Conservation (phyloP, 768 basidiomycete genomes). For the Lepiota venenata region DNA sequence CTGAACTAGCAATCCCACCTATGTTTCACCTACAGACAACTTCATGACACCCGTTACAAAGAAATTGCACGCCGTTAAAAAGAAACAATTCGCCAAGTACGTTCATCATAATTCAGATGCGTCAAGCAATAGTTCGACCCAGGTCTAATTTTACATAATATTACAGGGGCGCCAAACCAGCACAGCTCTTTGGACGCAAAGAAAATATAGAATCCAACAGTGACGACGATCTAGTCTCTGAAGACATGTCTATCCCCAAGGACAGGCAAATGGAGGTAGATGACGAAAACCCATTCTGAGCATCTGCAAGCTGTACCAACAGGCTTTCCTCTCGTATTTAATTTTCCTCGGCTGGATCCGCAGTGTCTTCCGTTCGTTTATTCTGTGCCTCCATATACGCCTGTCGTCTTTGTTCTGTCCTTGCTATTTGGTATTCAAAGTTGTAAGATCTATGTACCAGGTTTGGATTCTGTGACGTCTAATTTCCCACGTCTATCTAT, state of each 20-base stretch:
- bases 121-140: conserved; percentile 3
- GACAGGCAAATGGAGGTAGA: conserved; percentile 39
- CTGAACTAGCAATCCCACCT: conserved; percentile 71
- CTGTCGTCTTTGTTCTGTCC: conserved; percentile 7
- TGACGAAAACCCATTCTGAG: conserved; percentile 74
- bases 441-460: conserved; percentile 23
- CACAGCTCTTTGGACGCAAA: conserved; percentile 54
- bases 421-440: conserved; percentile 12
- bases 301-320: conserved; percentile 10
- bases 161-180: conserved; percentile 57
- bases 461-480: conserved; percentile 14
- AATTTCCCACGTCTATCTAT: conserved; percentile 22
- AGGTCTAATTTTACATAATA: not conserved
- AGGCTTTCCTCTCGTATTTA: conserved; percentile 6
- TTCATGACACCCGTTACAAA: conserved; percentile 92
- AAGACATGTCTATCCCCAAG: conserved; percentile 4
- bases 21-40: conserved; percentile 92
- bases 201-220: conserved; percentile 38
- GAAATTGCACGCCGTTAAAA: conserved; percentile 87
- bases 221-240: conserved; percentile 17
- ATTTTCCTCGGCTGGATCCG: conserved; percentile 9
- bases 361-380: not conserved
- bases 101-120: conserved; percentile 21
- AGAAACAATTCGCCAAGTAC: conserved; percentile 91
- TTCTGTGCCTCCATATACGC: not conserved